phyloP scores from a whole-genome alignment of 164 flowering plant species.

The Annona squamosa region DNA sequence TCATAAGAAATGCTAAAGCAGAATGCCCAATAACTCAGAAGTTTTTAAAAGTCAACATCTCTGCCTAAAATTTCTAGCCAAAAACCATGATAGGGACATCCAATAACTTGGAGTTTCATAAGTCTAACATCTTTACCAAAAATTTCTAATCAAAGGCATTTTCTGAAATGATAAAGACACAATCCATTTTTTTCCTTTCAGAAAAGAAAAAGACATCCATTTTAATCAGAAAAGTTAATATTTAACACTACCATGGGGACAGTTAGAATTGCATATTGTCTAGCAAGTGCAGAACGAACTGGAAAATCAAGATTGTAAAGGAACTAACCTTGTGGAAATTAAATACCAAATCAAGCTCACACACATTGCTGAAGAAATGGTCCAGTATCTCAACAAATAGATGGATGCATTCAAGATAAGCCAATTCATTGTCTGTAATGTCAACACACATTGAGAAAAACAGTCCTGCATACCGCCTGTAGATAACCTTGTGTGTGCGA shows the following conservation, averaged over 20 bases:
- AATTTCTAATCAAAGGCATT: background rate
- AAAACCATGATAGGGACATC: too few species aligned
- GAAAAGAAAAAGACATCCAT: too few species aligned
- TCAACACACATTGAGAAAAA: constrained; percentile 97
- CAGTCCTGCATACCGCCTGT: constrained; percentile 95
- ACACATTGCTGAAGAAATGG: constrained; percentile 99
- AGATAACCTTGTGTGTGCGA: constrained; percentile 93
- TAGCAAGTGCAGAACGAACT: background rate
- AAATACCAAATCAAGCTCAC: constrained; percentile 98
- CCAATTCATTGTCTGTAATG: constrained; percentile 94
- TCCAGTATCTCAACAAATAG: constrained; percentile 97
- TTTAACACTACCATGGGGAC: background rate
- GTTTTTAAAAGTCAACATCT: too few species aligned
- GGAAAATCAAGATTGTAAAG: background rate
- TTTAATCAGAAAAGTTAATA: background rate
- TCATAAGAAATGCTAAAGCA: too few species aligned
- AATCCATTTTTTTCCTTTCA: background rate
- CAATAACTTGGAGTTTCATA: background rate
- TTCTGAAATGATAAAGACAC: background rate
- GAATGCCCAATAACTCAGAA: too few species aligned
- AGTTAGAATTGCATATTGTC: background rate
- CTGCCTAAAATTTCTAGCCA: too few species aligned
- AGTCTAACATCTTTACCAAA: background rate
- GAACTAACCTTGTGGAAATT: constrained; percentile 91
- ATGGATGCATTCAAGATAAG: constrained; percentile 94